Evolutionary conservation across 345 rosid species (phyloP), one percentile per base, ranked within the genome.

Genomic region (Punica granatum): DNA sequence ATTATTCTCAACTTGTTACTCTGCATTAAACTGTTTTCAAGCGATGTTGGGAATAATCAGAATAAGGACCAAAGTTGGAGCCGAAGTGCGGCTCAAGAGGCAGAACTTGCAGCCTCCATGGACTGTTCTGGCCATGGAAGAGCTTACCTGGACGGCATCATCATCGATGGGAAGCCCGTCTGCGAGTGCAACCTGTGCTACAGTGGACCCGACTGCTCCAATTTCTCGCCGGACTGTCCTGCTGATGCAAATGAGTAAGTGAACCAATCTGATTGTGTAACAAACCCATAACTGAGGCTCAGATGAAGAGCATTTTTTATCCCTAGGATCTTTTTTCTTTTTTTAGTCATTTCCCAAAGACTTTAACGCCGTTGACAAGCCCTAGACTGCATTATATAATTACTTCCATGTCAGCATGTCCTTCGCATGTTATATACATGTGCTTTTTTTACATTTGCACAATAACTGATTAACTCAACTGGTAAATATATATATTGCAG

Each of bases 101-200:
- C 92, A 4, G 92, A 88, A 65, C 51, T 66, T 1, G 92, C 74
- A 71, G 92, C 95, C 0, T 80, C 81, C 25, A 58, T 81, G 31
- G 39, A 83, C 10, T 91, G 97, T 66, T 89, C 90, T 0, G 88
- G 91, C 60, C 92, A 89, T 35, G 92, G 96, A 4, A 79, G 84
- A 76, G 91, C 86, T n/a, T 91, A 54, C 63, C 43, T 88, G 66
- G 97, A 91, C 49, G 85, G 96, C 61, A 67, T 79, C 59, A 41
- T 48, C 7, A 77, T 60, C 58, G 77, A 60, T 2, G 82, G 76
- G 33, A 33, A 60, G 9, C 68, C 33, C 36, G 69, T 66, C 37
- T 90, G 97, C 53, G 96, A 91, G 74, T 91, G 92, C 64, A 78
- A 81, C 72, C 6, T 67, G 1, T 91, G 96, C 76, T 88, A 77